Conservation (phyloP, 2,329 filamentous ascomycete species). For the Alternaria angustiovoidea region DNA sequence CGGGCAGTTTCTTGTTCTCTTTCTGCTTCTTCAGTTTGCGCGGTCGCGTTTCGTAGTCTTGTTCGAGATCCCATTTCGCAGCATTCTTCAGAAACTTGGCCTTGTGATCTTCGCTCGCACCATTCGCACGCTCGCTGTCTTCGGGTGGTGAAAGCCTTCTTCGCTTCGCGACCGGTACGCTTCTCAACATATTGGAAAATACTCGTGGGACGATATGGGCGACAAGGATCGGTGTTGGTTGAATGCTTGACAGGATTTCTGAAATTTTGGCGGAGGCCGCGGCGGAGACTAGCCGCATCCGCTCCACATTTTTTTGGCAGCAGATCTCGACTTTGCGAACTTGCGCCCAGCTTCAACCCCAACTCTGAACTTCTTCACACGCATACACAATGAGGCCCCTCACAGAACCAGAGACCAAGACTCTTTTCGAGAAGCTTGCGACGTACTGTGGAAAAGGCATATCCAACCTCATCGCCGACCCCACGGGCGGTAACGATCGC, state of each 20-base stretch:
- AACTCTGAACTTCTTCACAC: constrained; percentile 7
- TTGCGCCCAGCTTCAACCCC: constrained; percentile 24
- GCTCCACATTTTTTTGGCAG: constrained; percentile 23
- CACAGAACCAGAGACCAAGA: constrained; percentile 79
- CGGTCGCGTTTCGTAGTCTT: constrained; percentile 84
- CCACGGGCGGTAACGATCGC: constrained; percentile 44
- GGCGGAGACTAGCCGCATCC: constrained; percentile 23
- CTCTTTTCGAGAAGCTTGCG: constrained; percentile 90
- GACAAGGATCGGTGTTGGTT: constrained; percentile 2
- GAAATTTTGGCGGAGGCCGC: constrained; percentile 38
- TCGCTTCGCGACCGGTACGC: constrained; percentile 47
- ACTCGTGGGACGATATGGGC: constrained; percentile 2
- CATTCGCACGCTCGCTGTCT: constrained; percentile 27
- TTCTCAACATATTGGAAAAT: constrained; percentile 37
- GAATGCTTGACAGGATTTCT: constrained; percentile 11
- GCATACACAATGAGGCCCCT: constrained; percentile 71
- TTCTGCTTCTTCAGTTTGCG: constrained; percentile 77
- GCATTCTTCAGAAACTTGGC: constrained; percentile 75
- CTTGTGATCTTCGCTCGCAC: constrained; percentile 34
- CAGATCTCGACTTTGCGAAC: constrained; percentile 21
- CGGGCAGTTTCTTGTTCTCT: constrained; percentile 79
- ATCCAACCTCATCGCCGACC: constrained; percentile 70
- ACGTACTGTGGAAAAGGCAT: constrained; percentile 90
- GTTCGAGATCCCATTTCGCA: constrained; percentile 87
- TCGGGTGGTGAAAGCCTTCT: constrained; percentile 49